Percentiles rank a stretch among this genome's conserved stretches.
Conservation (phyloP, 305 asterid species). For the Solanum hybrid region DNA sequence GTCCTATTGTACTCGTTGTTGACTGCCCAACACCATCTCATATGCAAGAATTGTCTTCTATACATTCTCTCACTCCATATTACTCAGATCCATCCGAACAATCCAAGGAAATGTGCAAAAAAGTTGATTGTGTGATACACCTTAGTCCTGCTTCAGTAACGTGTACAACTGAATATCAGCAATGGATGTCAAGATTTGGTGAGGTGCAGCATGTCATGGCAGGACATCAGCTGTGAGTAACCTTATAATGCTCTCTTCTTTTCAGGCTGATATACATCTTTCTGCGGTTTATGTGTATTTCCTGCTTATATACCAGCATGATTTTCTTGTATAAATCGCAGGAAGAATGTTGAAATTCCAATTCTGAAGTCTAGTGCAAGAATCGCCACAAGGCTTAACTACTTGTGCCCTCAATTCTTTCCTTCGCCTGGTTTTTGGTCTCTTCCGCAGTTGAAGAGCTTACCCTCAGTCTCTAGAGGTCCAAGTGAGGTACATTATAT, state of each 20-base stretch:
- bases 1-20: slow-evolving; percentile 71
- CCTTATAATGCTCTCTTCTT: background rate
- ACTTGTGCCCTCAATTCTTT: slow-evolving; percentile 76
- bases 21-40: slow-evolving; percentile 81
- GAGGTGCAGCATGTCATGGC: slow-evolving; percentile 93
- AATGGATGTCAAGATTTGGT: slow-evolving; percentile 78
- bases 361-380: slow-evolving; percentile 79
- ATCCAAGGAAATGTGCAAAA: slow-evolving; percentile 36
- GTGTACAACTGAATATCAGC: slow-evolving; percentile 44
- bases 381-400: slow-evolving; percentile 72
- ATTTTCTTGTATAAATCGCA: slow-evolving; percentile 24
- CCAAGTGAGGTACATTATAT: slow-evolving; percentile 29
- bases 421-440: slow-evolving; percentile 90
- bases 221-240: slow-evolving; percentile 77
- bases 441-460: slow-evolving; percentile 20
- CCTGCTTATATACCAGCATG: background rate
- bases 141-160: slow-evolving; percentile 52
- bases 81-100: slow-evolving; percentile 31
- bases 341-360: slow-evolving; percentile 79
- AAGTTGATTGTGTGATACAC: slow-evolving; percentile 78
- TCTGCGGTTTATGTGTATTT: background rate
- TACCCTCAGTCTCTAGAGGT: slow-evolving; percentile 18
- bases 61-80: slow-evolving; percentile 42
- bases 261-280: background rate
- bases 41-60: slow-evolving; percentile 41